Evolutionary conservation across 139 green algal genomes (phyloP), one percentile per base, ranked within the genome.

Genomic region (Penium margaritaceum): DNA sequence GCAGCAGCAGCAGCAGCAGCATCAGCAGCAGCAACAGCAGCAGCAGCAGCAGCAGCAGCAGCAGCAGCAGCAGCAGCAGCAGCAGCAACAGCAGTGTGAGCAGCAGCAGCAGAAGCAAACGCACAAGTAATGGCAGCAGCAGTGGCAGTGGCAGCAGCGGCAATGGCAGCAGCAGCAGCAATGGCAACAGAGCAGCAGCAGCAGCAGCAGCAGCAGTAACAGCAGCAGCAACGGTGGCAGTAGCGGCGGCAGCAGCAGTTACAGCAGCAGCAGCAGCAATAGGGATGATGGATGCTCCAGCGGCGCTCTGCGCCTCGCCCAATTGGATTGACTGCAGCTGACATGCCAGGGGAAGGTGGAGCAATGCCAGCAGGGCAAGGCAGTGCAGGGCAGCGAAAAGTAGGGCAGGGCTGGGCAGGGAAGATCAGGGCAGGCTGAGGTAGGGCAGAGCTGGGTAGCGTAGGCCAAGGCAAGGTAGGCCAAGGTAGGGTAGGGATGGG

Each of bases 161-260:
- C 19, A 21, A 57, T 19, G 21, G 46, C 19, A 57, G 46, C 19
- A 21, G 46, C 19, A 57, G 46, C 19, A 21, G 46, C 19, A 57
- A 21, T 24, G 46, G 46, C 19, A 57, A 21, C 19, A 21, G 46
- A 46, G 36, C 35, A 68, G 24, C 35, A 67, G 19, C 34, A 46
- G 6, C 35, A 68, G 27, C 34, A 46, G 61, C 35, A 68, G 61
- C 34, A 46, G 61, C 35, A 68, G 21, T 7, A 27, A 27, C 35
- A n/a, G 61, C 19, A 21, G 21, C 19, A 36, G 32, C 58, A 24
- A n/a, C 12, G 0, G 32, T 30, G 5, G 32, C 32, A 64, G 55
- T 29, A 64, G 55, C 55, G 12, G 55, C 55, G n/a, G 55, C 55
- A 38, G 55, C 55, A 19, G 55, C 55, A 38, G 55, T 29, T 9